Conservation (phyloP, 331 rosid genomes). For the Pyrus hybrid region DNA sequence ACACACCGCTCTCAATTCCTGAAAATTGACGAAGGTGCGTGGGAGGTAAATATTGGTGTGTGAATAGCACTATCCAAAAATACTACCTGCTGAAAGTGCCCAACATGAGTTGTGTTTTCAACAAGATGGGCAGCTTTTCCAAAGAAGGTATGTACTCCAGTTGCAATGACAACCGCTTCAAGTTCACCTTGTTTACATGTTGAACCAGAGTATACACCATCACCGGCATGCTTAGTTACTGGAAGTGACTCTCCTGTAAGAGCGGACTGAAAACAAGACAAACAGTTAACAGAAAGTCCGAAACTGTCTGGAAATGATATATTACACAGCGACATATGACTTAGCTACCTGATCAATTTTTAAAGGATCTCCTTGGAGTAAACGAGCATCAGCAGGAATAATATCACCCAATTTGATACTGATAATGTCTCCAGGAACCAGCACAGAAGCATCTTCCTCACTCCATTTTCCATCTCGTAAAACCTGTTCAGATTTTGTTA, state of each 20-base stretch:
- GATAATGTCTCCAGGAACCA: conserved; percentile 29
- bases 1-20: too few relatives aligned
- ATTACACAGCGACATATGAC: background rate
- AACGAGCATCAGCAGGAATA: conserved; percentile 31
- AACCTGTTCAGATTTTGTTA: conserved; percentile 1
- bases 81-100: conserved; percentile 57
- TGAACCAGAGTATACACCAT: conserved; percentile 63
- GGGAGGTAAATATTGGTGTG: too few relatives aligned
- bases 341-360: conserved; percentile 20
- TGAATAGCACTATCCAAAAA: too few relatives aligned
- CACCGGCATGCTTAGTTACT: conserved; percentile 36
- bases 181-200: conserved; percentile 68
- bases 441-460: conserved; percentile 27
- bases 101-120: conserved; percentile 60
- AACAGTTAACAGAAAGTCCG: background rate
- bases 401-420: conserved; percentile 30
- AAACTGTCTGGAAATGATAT: background rate
- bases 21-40: too few relatives aligned
- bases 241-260: conserved; percentile 72
- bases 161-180: conserved; percentile 69
- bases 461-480: conserved; percentile 26
- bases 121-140: conserved; percentile 79
- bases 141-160: conserved; percentile 65
- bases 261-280: conserved; percentile 38
- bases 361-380: conserved; percentile 26